Percentiles rank a stretch among this genome's conserved stretches.
phyloP scores from a whole-genome alignment of 169 alveolate genomes.

The Plasmodium yoelii region DNA sequence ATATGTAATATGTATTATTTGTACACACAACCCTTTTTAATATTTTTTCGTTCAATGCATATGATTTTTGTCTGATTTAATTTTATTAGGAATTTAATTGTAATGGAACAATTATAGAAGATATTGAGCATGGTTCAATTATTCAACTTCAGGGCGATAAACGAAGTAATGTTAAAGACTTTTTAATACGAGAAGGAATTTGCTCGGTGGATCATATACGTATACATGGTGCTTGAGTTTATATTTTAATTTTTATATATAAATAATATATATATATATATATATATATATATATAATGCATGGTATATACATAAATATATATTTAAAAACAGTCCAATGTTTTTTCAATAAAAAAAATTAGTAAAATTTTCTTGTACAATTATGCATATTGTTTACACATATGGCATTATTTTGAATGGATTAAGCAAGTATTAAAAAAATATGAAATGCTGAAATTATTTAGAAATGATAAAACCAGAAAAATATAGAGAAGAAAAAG shows the following conservation, averaged over 20 bases:
- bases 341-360: too few relatives aligned
- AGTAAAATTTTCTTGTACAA: background rate
- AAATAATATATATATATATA: background rate
- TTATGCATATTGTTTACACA: background rate
- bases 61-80: background rate
- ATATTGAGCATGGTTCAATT: constrained; percentile 93
- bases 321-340: background rate
- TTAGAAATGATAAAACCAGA: background rate
- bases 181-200: constrained; percentile 90
- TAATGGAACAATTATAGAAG: constrained; percentile 94
- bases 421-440: background rate
- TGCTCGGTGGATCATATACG: constrained; percentile 91
- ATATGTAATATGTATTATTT: background rate
- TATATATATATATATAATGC: constrained; percentile 14
- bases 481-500: background rate
- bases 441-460: background rate
- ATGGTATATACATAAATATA: background rate
- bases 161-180: constrained; percentile 91
- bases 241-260: background rate
- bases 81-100: constrained; percentile 89
- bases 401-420: background rate
- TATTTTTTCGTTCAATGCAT: background rate
- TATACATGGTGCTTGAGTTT: constrained; percentile 91
- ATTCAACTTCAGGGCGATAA: constrained; percentile 92
- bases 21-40: background rate